Evolutionary conservation across 768 basidiomycete species (phyloP).

Genomic region (Leccinum variicolor): DNA sequence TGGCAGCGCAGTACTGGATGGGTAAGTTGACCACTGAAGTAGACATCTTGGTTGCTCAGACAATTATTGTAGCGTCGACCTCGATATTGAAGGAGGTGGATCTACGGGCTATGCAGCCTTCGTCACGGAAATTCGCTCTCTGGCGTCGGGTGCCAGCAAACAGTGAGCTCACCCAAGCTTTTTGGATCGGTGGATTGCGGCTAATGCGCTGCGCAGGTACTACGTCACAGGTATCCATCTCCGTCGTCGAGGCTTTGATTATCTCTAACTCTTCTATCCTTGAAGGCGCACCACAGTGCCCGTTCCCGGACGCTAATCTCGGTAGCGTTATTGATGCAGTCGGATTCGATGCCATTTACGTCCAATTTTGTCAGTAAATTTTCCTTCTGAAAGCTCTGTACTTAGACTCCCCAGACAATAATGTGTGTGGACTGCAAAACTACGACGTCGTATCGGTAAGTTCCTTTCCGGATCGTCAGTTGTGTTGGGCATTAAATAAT

Average conservation of each 20-base stretch:
- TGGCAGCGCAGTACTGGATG: constrained; percentile 44
- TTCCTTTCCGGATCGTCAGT: neutral
- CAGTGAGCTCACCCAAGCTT: constrained; percentile 6
- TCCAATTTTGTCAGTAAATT: constrained; percentile 51
- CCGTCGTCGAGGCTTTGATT: neutral
- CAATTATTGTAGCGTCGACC: constrained; percentile 47
- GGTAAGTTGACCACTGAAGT: constrained; percentile 27
- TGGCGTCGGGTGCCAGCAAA: constrained; percentile 24
- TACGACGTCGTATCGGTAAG: constrained; percentile 54
- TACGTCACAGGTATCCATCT: constrained; percentile 47
- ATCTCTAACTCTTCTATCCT: neutral
- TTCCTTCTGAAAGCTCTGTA: neutral
- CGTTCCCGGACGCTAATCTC: constrained; percentile 64
- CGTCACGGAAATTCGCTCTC: constrained; percentile 23
- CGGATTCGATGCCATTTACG: constrained; percentile 69
- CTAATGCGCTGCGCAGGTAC: constrained; percentile 39
- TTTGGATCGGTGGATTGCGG: neutral
- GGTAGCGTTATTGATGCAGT: constrained; percentile 58
- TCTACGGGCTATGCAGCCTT: constrained; percentile 50
- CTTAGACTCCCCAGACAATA: constrained; percentile 35
- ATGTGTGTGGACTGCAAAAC: constrained; percentile 42
- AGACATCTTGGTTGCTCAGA: neutral
- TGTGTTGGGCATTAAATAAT: neutral
- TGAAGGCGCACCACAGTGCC: constrained; percentile 45
- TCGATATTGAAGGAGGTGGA: constrained; percentile 73